These are phyloP conservation scores for Hypoxylon rickii DNA, from an alignment of 495 filamentous ascomycete species.

Conservation along the genomic window DNA sequence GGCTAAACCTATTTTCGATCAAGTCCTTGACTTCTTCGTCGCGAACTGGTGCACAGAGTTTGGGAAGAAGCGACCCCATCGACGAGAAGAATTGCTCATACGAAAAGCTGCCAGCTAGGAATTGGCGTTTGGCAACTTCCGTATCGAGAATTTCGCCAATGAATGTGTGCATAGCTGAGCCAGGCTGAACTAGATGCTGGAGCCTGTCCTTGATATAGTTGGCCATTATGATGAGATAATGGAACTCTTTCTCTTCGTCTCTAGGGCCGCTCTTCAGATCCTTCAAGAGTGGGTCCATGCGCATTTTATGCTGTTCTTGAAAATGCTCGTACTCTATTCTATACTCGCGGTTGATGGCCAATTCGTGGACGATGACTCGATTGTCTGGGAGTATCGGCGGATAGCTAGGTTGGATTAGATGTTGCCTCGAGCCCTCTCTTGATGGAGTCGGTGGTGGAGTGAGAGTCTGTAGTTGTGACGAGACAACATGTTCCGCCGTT, in stretches of 20 bases:
- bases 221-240: conserved; percentile 75
- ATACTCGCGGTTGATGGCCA: conserved; percentile 88
- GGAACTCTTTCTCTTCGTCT: conserved; percentile 66
- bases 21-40: conserved; percentile 84
- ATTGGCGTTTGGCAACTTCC: conserved; percentile 74
- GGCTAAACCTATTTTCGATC: conserved; percentile 65
- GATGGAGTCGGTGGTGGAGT: conserved; percentile 50
- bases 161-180: conserved; percentile 78
- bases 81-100: conserved; percentile 92
- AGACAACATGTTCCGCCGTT: conserved; percentile 37
- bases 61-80: conserved; percentile 86
- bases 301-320: conserved; percentile 50
- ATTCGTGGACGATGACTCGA: conserved; percentile 82
- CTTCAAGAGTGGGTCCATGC: conserved; percentile 70
- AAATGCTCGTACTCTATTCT: conserved; percentile 57
- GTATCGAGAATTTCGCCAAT: conserved; percentile 87
- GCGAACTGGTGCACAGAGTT: conserved; percentile 88
- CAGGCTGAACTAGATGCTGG: conserved; percentile 75
- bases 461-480: conserved; percentile 44
- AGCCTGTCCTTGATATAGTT: conserved; percentile 83
- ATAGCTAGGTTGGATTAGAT: conserved; percentile 44
- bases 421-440: conserved; percentile 45
- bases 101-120: conserved; percentile 81
- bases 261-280: conserved; percentile 78
- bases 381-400: conserved; percentile 76